Percentiles rank a stretch among this genome's conserved stretches.
phyloP scores from a whole-genome alignment of 139 green algal species.

The Nannochloris sp. region DNA sequence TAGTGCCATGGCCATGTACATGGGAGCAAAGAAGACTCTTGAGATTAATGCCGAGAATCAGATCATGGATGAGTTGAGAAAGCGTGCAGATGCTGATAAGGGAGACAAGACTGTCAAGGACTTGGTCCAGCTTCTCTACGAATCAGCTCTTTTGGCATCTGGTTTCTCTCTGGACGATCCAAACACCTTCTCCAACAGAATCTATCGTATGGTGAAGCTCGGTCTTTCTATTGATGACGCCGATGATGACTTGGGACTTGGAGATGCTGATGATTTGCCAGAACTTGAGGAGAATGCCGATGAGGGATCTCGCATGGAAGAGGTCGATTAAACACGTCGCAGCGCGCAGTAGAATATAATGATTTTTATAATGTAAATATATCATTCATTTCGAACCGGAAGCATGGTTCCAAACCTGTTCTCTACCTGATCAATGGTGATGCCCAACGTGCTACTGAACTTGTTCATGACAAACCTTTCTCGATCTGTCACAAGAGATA shows the following conservation, averaged over 20 bases:
- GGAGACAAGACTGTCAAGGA: slow-evolving; percentile 99
- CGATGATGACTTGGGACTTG: slow-evolving; percentile 42
- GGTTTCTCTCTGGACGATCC: slow-evolving; percentile 98
- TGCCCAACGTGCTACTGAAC: slow-evolving; percentile 43
- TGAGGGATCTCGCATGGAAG: slow-evolving; percentile 96
- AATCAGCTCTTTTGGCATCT: slow-evolving; percentile 92
- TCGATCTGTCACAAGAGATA: slow-evolving; percentile 48
- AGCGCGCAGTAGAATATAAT: slow-evolving; percentile 8
- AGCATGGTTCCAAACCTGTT: slow-evolving; percentile 12
- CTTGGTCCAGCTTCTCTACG: slow-evolving; percentile 95
- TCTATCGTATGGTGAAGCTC: slow-evolving; percentile 99
- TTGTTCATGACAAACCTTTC: slow-evolving; percentile 72
- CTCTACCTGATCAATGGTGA: slow-evolving; percentile 38
- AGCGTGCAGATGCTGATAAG: slow-evolving; percentile 24
- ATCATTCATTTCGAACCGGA: background rate
- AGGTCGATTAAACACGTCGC: slow-evolving; percentile 66
- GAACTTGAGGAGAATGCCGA: slow-evolving; percentile 88
- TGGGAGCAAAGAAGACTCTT: slow-evolving; percentile 98
- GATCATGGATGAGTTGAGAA: slow-evolving; percentile 80
- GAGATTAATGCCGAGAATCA: slow-evolving; percentile 98
- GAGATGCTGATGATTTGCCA: slow-evolving; percentile 72
- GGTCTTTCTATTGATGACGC: slow-evolving; percentile 94
- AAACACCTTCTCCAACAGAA: slow-evolving; percentile 91
- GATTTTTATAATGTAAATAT: background rate
- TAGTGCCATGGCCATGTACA: slow-evolving; percentile 93